Conservation (phyloP, 495 filamentous ascomycete genomes). For the Penicillium cosmopolitanum region DNA sequence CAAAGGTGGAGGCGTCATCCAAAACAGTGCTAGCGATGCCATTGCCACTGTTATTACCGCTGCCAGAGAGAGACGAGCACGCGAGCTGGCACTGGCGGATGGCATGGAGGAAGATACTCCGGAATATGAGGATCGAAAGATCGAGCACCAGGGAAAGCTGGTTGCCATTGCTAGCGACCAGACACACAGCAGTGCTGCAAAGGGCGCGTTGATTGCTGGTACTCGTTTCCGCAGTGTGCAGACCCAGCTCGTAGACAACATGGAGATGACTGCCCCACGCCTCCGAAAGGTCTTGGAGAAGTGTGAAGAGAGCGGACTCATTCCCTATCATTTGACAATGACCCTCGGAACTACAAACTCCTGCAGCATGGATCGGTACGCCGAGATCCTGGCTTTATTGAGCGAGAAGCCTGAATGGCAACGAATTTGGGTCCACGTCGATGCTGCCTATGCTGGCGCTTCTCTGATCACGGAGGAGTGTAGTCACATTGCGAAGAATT, state of each 20-base stretch:
- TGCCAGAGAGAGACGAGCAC: conserved; percentile 76
- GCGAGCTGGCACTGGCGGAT: conserved; percentile 53
- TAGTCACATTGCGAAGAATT: conserved; percentile 65
- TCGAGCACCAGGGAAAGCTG: conserved; percentile 66
- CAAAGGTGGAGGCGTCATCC: conserved; percentile 89
- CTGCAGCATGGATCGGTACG: conserved; percentile 83
- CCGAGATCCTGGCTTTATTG: conserved; percentile 66
- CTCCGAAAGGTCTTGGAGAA: conserved; percentile 64
- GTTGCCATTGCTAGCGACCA: conserved; percentile 82
- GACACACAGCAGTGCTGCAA: conserved; percentile 82
- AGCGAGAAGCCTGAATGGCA: conserved; percentile 59
- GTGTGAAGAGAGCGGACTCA: conserved; percentile 64
- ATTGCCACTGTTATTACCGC: conserved; percentile 87
- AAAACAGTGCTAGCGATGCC: conserved; percentile 90
- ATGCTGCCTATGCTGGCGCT: conserved; percentile 92
- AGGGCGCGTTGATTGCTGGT: conserved; percentile 85
- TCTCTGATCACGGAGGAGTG: conserved; percentile 81
- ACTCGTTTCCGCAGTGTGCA: conserved; percentile 73
- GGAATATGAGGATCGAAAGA: conserved; percentile 60
- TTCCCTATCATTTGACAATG: conserved; percentile 85
- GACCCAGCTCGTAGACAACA: conserved; percentile 61
- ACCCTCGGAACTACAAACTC: conserved; percentile 87
- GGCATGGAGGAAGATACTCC: conserved; percentile 51
- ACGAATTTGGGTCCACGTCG: conserved; percentile 91
- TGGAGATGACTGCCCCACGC: conserved; percentile 68